Conservation (phyloP, 1,284 basidiomycete genomes). For the Ustilago xerochloae region DNA sequence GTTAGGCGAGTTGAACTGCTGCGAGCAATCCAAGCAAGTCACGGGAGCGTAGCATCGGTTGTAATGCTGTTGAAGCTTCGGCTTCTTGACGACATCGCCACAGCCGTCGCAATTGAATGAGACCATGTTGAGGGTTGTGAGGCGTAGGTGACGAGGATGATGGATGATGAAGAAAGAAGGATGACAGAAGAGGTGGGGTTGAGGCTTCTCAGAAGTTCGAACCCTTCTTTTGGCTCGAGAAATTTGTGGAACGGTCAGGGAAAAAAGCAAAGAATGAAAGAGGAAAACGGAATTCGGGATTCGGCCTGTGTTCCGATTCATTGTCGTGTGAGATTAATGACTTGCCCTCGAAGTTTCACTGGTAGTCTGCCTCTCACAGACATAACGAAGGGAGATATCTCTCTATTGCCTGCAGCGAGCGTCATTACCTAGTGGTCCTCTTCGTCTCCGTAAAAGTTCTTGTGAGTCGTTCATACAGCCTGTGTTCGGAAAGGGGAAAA, state of each 20-base stretch:
- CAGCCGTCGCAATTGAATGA: constrained; percentile 67
- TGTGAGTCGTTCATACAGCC: too few relatives aligned
- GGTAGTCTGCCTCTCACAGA: too few relatives aligned
- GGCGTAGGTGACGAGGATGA: not conserved
- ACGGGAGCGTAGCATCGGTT: constrained; percentile 62
- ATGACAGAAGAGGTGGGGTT: not conserved
- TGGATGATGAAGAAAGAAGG: not conserved
- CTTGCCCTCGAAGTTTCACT: not conserved
- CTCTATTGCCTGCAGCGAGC: too few relatives aligned
- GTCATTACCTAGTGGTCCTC: too few relatives aligned
- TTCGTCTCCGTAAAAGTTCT: too few relatives aligned
- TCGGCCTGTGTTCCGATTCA: not conserved
- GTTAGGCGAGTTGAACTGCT: constrained; percentile 59
- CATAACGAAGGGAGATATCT: too few relatives aligned
- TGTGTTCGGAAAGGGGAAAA: too few relatives aligned
- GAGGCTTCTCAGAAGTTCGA: constrained; percentile 2
- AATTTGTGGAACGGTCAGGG: constrained; percentile 1
- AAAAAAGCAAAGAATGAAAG: constrained; percentile 5
- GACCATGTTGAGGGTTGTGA: constrained; percentile 37
- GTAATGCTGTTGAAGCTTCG: constrained; percentile 65
- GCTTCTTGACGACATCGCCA: constrained; percentile 67
- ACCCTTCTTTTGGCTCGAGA: not conserved
- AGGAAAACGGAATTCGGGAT: constrained; percentile 4
- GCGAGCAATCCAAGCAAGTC: constrained; percentile 66
- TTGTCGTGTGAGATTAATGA: not conserved